Evolutionary conservation across 805 yeast species (phyloP).

Genomic region (Sungouiella blattae): DNA sequence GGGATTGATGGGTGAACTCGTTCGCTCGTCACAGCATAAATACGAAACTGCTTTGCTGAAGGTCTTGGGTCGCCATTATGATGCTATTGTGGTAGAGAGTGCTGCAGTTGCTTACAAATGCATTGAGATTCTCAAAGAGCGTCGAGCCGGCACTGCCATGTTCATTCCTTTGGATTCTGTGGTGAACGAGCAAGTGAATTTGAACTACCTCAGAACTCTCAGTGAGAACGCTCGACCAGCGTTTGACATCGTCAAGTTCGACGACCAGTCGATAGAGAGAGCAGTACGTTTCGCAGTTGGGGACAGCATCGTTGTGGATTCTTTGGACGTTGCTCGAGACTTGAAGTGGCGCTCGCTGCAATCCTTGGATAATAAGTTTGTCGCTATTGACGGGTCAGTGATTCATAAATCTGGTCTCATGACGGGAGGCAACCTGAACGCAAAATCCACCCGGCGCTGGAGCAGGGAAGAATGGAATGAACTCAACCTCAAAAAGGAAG

Average conservation of each 20-base stretch:
- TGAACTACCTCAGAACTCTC: conserved; percentile 51
- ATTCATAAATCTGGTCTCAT: conserved; percentile 84
- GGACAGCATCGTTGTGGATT: conserved; percentile 74
- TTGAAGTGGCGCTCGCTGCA: conserved; percentile 54
- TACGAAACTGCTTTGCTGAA: conserved; percentile 74
- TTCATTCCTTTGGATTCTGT: conserved; percentile 87
- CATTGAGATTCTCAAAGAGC: conserved; percentile 76
- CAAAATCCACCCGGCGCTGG: conserved; percentile 51
- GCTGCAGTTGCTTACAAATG: conserved; percentile 68
- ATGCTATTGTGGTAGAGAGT: conserved; percentile 80
- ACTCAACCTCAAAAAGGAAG: conserved; percentile 35
- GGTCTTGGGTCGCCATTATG: conserved; percentile 72
- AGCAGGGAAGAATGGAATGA: conserved; percentile 63
- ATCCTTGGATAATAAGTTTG: conserved; percentile 57
- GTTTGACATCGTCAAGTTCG: conserved; percentile 66
- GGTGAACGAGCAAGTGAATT: conserved; percentile 47
- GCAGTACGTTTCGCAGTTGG: conserved; percentile 83
- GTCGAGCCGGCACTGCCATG: conserved; percentile 79
- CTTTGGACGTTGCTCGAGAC: conserved; percentile 60
- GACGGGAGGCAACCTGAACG: conserved; percentile 81
- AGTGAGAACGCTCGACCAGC: conserved; percentile 60
- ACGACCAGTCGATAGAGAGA: conserved; percentile 60
- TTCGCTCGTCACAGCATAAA: conserved; percentile 69
- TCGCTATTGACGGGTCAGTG: conserved; percentile 79
- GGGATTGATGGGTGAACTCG: conserved; percentile 77